These are phyloP conservation scores for Calcarisporium arbuscula DNA, from an alignment of 2,329 filamentous ascomycete genomes.

Conservation along the genomic window DNA sequence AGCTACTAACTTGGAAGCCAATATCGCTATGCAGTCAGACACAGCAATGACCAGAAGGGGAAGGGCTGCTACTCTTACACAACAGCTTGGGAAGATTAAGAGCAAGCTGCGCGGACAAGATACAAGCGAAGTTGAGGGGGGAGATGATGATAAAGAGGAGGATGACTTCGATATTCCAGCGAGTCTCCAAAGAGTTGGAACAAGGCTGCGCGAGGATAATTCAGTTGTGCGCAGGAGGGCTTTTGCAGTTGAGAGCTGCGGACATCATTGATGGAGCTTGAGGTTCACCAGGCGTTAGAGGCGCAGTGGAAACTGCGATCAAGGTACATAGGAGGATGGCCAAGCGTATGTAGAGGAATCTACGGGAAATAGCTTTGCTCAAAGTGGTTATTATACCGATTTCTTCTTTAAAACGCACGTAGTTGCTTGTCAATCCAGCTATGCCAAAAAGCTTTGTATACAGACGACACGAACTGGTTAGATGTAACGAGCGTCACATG, in stretches of 20 bases:
- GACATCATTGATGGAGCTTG: too few relatives aligned
- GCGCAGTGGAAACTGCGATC: too few relatives aligned
- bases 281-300: too few relatives aligned
- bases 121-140: slow-evolving; percentile 10
- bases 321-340: too few relatives aligned
- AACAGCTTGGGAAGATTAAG: slow-evolving; percentile 10
- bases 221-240: slow-evolving; percentile 22
- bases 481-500: too few relatives aligned
- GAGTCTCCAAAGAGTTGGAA: slow-evolving; percentile 41
- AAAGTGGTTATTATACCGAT: too few relatives aligned
- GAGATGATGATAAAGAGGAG: slow-evolving; percentile 15
- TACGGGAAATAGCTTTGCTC: too few relatives aligned
- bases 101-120: slow-evolving; percentile 12
- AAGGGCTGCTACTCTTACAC: slow-evolving; percentile 7
- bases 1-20: slow-evolving; percentile 4
- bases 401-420: too few relatives aligned
- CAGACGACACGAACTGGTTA: too few relatives aligned
- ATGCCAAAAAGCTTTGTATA: too few relatives aligned
- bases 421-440: too few relatives aligned
- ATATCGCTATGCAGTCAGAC: slow-evolving; percentile 4
- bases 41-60: slow-evolving; percentile 9
- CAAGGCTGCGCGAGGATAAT: slow-evolving; percentile 26
- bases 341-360: too few relatives aligned
- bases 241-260: slow-evolving; percentile 12
- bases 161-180: slow-evolving; percentile 35